Evolutionary conservation across 768 basidiomycete species (phyloP), one percentile per base, ranked within the genome.

Genomic region (Lactarius tabidus): DNA sequence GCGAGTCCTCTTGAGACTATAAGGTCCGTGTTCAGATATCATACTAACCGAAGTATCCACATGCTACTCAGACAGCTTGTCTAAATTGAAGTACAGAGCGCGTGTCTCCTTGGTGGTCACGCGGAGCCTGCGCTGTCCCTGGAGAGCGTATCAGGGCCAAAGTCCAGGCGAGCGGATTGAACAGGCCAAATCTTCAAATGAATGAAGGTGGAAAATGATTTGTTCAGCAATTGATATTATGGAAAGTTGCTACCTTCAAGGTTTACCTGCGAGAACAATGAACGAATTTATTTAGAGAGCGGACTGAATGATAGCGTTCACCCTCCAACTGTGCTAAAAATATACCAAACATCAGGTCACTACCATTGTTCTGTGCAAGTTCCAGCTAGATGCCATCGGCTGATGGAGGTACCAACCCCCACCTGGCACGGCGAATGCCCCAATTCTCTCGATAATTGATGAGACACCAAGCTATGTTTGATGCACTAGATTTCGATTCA

Each of bases 191-290:
- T 45, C 53, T 45, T 60, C 23, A 15, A n/a, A 55, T 39, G 41
- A 53, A 33, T n/a, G 29, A 43, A 23, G 18, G 39, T 18, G 39
- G 39, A 29, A 18, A 5, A 18, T 58, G 31, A 48, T 38, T 26
- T 51, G 23, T 51, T 51, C 23, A 51, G 23, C 14, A 12, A 6
- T 15, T 51, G 36, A 5, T n/a, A 31, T 31, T 59, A 43, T 26
- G 52, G 41, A 55, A 28, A 20, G 53, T 28, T 17, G 5, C 33
- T 41, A 54, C 58, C 53, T 59, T 64, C 58, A 64, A 48, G 59
- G 35, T 38, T 55, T 23, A 59, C 54, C 31, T 20, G 29, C 9
- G 36, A 45, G 15, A 12, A 51, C 14, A 23, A 5, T 14, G 45
- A 12, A 48, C 10, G 35, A 43, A 28, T 41, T 1, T 14, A 26